Evolutionary conservation across 192 early-diverging fungal genomes (phyloP), one percentile per base, ranked within the genome.

Genomic region (Linnemannia schmuckeri): DNA sequence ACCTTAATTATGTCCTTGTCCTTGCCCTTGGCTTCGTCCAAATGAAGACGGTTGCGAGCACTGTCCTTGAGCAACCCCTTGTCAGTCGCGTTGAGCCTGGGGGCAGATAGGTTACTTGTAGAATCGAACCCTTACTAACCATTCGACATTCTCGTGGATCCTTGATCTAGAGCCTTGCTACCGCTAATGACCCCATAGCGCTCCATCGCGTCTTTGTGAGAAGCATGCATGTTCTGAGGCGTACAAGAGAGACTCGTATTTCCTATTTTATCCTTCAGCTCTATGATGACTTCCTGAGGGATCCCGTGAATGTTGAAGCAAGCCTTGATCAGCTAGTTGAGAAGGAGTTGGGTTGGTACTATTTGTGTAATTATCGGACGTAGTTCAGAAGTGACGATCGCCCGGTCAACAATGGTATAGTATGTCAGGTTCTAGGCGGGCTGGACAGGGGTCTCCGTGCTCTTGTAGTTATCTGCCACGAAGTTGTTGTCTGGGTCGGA

Each of bases 291-390:
- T 5, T 88, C 80, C 33, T 88, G 93, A 5, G 96, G 93, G 24
- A 99, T 93, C 0, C 96, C 97, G 7, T 92, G 94, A 55, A 98
- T 94, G 71, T 94, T 93, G 69, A 90, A 94, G 84, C 97, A 98
- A 0, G 98, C 96, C 37, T 95, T 92, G 80, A 97, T 96, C 78
- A 98, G 98, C 82, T 98, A 97, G 9, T 93, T 91, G 8, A 98
- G 97, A 4, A 99, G 92, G 20, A 97, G 97, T 80, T 94, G 94
- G 10, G 98, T 99, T 0, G 98, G 98, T 0, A 97, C 97, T 91
- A 97, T 71, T 94, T 87, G 9, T 97, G 96, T 82, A 99, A 99
- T 97, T 97, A 99, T 18, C 96, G 93, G 72, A 92, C 95, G 82
- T 94, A 94, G 81, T 98, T 98, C 47, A 90, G 94, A 97, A 0